Base-by-base conservation (phyloP, 2,329 filamentous ascomycete species). In the Pyricularia grisea region DNA sequence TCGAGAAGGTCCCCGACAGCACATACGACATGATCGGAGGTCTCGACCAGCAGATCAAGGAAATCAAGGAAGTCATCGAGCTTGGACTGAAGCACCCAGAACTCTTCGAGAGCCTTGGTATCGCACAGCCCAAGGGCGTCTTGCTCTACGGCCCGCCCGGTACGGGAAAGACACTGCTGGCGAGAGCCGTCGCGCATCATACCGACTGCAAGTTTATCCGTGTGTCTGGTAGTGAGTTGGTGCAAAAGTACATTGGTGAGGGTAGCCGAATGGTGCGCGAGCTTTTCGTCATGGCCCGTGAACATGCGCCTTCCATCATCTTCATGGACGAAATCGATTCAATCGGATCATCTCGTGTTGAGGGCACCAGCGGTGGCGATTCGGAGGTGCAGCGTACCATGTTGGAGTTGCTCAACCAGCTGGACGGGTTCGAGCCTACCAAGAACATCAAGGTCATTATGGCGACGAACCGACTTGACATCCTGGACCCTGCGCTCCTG, bases 401-500 rank as follows among this genome's bases (percentile, higher is more conserved):
- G 95, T 82, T 99, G 81, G 95, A 99, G 80, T 85, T 99, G 71
- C 88, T 99, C 73, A 99, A 99, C 83, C 95, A 99, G 84, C 88
- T 99, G 71, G 95, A 99, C 78, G 95, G 95, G 67, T 99, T 99
- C 81, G 95, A 98, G 81, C 95, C 95, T 6, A 98, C 94, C 65
- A 99, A 99, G 85, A 98, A 98, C 82, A 99, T 99, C 88, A 99
- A 99, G 82, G 93, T 99, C 79, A 97, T 99, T 82, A 99, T 99
- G 94, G 95, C 95, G 68, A 99, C 95, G 66, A 99, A 99, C 81
- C 92, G 95, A 78, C 87, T 99, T 72, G 95, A 99, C 76, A 98
- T 99, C 72, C 88, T 99, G 65, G 95, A 99, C 79, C 95, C 95
- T 2, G 95, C 95, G 1, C 87, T 99, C 64, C 85, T 99, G 73